phyloP scores from a whole-genome alignment of 2,329 filamentous ascomycete species.

The Penicillium sp. region DNA sequence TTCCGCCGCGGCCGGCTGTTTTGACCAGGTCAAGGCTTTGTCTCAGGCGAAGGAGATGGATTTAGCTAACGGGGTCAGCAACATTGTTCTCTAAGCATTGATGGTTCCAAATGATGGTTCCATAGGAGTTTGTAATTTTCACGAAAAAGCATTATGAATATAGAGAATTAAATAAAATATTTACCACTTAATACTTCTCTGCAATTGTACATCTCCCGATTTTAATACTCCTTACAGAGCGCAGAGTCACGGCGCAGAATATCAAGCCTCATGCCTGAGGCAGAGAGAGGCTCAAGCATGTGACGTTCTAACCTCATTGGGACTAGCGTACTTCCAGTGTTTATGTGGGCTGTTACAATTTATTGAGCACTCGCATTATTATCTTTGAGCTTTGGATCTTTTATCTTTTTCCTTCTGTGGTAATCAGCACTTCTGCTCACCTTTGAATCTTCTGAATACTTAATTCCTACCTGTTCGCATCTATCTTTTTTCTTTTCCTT shows the following conservation, averaged over 20 bases:
- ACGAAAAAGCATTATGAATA: conserved; percentile 13
- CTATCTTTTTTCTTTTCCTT: conserved; percentile 1
- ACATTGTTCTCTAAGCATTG: conserved; percentile 14
- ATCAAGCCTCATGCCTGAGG: not conserved
- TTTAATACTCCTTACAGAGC: not conserved
- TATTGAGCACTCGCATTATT: conserved; percentile 18
- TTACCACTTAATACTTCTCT: not conserved
- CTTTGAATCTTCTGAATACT: not conserved
- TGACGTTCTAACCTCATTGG: conserved; percentile 9
- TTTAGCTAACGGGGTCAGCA: conserved; percentile 10
- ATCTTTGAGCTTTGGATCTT: conserved; percentile 13
- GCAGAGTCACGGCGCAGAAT: not conserved
- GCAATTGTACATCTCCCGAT: not conserved
- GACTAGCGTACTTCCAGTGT: conserved; percentile 14
- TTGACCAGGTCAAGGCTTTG: conserved; percentile 5
- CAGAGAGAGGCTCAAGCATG: conserved; percentile 9
- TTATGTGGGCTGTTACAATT: conserved; percentile 20
- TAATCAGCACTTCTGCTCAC: not conserved
- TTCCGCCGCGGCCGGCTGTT: conserved; percentile 61
- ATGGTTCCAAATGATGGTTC: not conserved
- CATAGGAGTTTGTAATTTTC: conserved; percentile 9
- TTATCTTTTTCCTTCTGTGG: conserved; percentile 6
- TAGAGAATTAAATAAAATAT: conserved; percentile 10
- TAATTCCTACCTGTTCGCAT: not conserved
- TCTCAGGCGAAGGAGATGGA: conserved; percentile 12